phyloP scores from a whole-genome alignment of 1,139 yeast species.

The Scheffersomyces stambukii region DNA sequence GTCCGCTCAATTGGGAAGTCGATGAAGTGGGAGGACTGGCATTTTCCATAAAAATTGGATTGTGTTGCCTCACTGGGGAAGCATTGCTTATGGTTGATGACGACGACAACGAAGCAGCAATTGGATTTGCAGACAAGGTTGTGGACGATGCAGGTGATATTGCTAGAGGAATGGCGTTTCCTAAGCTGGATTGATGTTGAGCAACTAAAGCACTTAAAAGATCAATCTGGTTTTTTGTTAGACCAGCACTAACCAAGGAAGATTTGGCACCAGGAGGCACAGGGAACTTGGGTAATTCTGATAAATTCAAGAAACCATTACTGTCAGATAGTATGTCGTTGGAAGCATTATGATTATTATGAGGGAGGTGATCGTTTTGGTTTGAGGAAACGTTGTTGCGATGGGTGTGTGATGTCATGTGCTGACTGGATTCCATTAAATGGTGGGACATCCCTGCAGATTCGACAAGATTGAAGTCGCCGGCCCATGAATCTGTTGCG shows the following conservation, averaged over 20 bases:
- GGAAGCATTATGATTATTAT: conserved; percentile 1
- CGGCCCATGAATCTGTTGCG: no score
- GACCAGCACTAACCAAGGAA: conserved; percentile 60
- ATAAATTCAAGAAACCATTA: conserved; percentile 8
- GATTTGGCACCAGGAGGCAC: conserved; percentile 72
- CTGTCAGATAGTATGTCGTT: background rate
- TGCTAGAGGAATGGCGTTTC: conserved; percentile 16
- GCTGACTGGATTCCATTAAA: background rate
- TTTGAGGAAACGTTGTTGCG: conserved; percentile 2
- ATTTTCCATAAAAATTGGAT: conserved; percentile 6
- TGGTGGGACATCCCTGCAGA: background rate
- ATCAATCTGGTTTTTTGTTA: conserved; percentile 64
- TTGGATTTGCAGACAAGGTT: no score
- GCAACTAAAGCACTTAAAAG: conserved; percentile 70
- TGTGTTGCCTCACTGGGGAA: conserved; percentile 23
- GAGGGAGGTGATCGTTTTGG: conserved; percentile 1
- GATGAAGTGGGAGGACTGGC: conserved; percentile 1
- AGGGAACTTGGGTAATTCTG: conserved; percentile 51
- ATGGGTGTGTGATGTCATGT: conserved; percentile 1
- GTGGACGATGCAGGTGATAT: conserved; percentile 1
- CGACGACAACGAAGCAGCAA: conserved; percentile 7
- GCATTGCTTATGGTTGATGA: no score
- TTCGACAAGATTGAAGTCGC: conserved; percentile 1
- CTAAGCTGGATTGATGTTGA: conserved; percentile 49
- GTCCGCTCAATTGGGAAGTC: background rate